phyloP scores from a whole-genome alignment of 306 rosid species.

The Hylodesmum podocarpum region DNA sequence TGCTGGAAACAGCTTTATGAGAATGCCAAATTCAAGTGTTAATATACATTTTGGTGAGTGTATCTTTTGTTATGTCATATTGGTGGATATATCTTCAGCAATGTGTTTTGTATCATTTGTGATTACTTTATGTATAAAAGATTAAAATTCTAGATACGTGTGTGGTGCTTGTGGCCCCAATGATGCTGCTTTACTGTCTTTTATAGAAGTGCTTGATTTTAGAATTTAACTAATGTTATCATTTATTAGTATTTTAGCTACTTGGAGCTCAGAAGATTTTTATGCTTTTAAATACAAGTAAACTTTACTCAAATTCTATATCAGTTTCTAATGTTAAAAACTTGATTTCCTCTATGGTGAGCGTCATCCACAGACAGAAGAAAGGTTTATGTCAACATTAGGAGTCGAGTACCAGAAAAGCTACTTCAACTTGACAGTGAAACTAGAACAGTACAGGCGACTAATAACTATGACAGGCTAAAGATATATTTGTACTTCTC shows the following conservation, averaged over 20 bases:
- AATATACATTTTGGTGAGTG: conserved; percentile 76
- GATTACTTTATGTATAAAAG: neutral
- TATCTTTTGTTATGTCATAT: neutral
- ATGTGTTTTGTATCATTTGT: neutral
- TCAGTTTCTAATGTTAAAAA: conserved; percentile 19
- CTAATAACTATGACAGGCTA: conserved; percentile 57
- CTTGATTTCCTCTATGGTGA: conserved; percentile 24
- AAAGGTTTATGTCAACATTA: conserved; percentile 54
- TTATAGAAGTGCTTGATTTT: neutral
- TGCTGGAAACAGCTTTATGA: conserved; percentile 75
- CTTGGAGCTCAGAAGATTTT: neutral
- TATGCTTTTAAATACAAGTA: neutral
- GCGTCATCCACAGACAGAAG: conserved; percentile 70
- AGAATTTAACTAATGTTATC: neutral
- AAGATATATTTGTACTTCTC: conserved; percentile 76
- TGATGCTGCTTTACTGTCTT: neutral
- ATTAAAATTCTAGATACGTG: too few species aligned
- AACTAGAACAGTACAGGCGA: conserved; percentile 82
- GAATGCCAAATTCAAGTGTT: conserved; percentile 70
- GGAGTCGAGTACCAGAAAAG: conserved; percentile 66
- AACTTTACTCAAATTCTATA: neutral
- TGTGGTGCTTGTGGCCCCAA: neutral
- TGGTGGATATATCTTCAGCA: neutral
- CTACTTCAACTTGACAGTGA: conserved; percentile 63
- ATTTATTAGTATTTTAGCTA: neutral